These are phyloP conservation scores for Exophiala sp. DNA, from an alignment of 2,329 filamentous ascomycete species.

Conservation along the genomic window DNA sequence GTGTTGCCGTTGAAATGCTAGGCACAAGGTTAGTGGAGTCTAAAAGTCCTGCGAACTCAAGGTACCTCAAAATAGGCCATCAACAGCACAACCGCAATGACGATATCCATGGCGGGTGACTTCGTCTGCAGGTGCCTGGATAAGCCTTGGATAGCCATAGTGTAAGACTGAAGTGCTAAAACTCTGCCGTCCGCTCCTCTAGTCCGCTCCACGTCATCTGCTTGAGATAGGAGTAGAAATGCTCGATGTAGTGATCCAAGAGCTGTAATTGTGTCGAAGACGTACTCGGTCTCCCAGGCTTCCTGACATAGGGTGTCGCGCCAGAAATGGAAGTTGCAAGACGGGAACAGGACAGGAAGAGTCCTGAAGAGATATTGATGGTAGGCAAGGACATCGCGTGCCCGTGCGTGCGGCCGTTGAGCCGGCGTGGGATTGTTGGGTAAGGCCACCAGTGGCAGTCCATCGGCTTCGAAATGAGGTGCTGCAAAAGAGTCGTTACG, in stretches of 20 bases:
- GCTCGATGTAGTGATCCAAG: constrained; percentile 26
- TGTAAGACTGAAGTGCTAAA: constrained; percentile 23
- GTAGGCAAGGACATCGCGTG: constrained; percentile 26
- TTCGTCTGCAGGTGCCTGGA: constrained; percentile 5
- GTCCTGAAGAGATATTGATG: constrained; percentile 27
- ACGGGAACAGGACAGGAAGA: constrained; percentile 21
- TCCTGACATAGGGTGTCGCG: constrained; percentile 25
- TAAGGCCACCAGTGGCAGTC: constrained; percentile 20
- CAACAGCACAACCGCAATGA: neutral
- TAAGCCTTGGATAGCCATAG: constrained; percentile 19
- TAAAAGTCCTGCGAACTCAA: neutral
- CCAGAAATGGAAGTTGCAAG: constrained; percentile 21
- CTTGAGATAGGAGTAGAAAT: constrained; percentile 18
- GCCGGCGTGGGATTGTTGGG: constrained; percentile 22
- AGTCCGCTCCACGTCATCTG: constrained; percentile 13
- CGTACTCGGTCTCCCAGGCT: constrained; percentile 26
- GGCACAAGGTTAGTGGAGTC: neutral
- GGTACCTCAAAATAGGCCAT: constrained; percentile 5
- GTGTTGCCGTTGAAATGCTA: constrained; percentile 9
- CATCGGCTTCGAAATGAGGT: constrained; percentile 4
- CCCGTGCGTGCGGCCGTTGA: constrained; percentile 25
- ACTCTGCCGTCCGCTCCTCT: constrained; percentile 23
- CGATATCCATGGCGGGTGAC: neutral
- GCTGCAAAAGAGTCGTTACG: neutral
- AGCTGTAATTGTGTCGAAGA: constrained; percentile 25